phyloP scores from a whole-genome alignment of 1,139 yeast genomes.

The Kazachstania sp. region DNA sequence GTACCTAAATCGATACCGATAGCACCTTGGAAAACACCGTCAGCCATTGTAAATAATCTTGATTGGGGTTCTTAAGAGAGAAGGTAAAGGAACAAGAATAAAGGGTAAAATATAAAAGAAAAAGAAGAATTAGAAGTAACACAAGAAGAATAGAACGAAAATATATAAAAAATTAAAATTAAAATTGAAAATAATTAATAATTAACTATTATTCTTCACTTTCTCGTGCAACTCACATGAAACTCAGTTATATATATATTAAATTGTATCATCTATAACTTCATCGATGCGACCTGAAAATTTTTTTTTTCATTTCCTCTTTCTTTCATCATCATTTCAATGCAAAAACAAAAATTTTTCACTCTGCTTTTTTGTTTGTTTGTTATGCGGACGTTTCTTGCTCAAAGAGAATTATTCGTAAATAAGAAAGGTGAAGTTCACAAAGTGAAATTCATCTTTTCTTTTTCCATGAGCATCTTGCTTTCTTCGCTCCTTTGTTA shows the following conservation, averaged over 20 bases:
- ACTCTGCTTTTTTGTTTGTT: not conserved
- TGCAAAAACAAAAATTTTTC: not conserved
- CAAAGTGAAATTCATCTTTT: too few species aligned
- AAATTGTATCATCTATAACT: not conserved
- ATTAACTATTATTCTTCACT: not conserved
- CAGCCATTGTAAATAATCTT: conserved; percentile 50
- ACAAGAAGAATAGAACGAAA: not conserved
- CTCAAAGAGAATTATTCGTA: too few species aligned
- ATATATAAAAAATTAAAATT: not conserved
- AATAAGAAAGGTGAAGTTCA: too few species aligned
- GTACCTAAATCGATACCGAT: conserved; percentile 45
- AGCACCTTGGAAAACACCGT: conserved; percentile 99
- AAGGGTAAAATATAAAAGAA: not conserved
- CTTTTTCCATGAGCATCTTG: too few species aligned
- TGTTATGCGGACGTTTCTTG: not conserved
- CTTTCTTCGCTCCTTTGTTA: too few species aligned
- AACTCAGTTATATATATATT: not conserved
- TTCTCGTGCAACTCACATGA: not conserved
- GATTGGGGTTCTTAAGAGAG: not conserved
- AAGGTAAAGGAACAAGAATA: not conserved
- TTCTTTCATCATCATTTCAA: not conserved
- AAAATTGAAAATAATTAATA: not conserved
- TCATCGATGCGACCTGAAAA: not conserved
- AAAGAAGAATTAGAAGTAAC: not conserved
- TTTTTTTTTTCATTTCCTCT: not conserved